Percentiles rank a stretch among this genome's conserved stretches.
phyloP scores from a whole-genome alignment of 2,329 filamentous ascomycete species.

The Penicillium paneum region DNA sequence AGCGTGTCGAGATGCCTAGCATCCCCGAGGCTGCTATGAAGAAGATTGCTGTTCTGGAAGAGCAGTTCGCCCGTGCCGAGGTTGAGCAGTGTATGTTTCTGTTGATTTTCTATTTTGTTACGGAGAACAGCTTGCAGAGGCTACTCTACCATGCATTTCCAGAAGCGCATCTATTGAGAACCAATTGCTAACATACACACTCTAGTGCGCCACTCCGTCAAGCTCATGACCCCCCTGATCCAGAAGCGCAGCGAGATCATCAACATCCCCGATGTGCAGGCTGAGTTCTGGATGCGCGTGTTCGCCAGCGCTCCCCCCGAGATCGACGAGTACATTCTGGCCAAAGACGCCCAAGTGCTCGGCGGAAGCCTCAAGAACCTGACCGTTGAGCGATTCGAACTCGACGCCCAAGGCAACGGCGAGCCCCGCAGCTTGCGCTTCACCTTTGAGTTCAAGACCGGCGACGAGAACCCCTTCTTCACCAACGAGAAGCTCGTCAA shows the following conservation, averaged over 20 bases:
- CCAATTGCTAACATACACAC: constrained; percentile 2
- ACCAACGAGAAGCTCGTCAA: constrained; percentile 76
- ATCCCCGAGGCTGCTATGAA: constrained; percentile 47
- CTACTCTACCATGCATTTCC: not conserved
- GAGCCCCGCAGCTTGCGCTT: constrained; percentile 78
- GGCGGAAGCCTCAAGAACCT: constrained; percentile 65
- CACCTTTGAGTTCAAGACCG: constrained; percentile 67
- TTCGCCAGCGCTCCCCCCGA: constrained; percentile 82
- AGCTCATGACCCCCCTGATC: constrained; percentile 68
- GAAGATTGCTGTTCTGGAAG: constrained; percentile 74
- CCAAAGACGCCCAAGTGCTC: constrained; percentile 68
- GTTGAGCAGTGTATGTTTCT: constrained; percentile 69
- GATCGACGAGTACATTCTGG: constrained; percentile 83
- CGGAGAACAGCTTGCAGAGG: not conserved
- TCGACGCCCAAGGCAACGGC: constrained; percentile 57
- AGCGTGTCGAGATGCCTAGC: constrained; percentile 33
- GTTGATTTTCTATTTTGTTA: not conserved
- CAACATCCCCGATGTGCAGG: constrained; percentile 56
- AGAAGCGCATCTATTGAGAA: not conserved
- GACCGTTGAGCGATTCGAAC: constrained; percentile 75
- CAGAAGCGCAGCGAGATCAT: constrained; percentile 69
- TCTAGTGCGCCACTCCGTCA: constrained; percentile 69
- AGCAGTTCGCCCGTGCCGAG: constrained; percentile 80
- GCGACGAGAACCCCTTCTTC: constrained; percentile 73
- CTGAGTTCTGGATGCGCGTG: constrained; percentile 90